These are phyloP conservation scores for Camellia granthamiana DNA, from an alignment of 148 eudicot genomes.

Conservation along the genomic window DNA sequence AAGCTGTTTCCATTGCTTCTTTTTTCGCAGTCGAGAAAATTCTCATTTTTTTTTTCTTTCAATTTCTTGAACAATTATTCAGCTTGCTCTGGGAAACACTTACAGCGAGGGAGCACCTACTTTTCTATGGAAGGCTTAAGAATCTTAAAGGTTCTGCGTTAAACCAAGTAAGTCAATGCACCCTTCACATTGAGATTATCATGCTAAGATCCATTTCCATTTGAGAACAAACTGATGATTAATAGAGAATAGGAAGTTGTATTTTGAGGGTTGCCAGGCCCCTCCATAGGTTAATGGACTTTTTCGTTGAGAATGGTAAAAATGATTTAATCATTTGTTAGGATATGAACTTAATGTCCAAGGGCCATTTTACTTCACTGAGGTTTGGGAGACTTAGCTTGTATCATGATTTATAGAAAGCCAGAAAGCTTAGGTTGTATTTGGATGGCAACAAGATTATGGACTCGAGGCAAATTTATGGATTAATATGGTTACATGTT, in stretches of 20 bases:
- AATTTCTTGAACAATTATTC: conserved; percentile 17
- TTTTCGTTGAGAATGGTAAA: background rate
- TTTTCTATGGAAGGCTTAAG: conserved; percentile 91
- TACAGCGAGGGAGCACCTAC: conserved; percentile 82
- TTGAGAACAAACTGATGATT: background rate
- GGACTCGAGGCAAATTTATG: background rate
- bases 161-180: conserved; percentile 41
- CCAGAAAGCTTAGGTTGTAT: background rate
- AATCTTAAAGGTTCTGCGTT: conserved; percentile 74
- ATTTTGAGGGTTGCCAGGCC: background rate
- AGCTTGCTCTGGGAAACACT: conserved; percentile 87
- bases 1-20: background rate
- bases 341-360: background rate
- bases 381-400: background rate
- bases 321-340: background rate
- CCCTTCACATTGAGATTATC: background rate
- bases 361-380: background rate
- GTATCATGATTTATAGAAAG: background rate
- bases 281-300: background rate
- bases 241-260: background rate
- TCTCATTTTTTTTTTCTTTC: background rate
- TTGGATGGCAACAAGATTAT: background rate
- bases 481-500: no score
- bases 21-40: background rate
- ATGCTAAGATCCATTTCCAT: background rate